Conservation (phyloP, 305 asterid species). For the Fraxinus floribunda region DNA sequence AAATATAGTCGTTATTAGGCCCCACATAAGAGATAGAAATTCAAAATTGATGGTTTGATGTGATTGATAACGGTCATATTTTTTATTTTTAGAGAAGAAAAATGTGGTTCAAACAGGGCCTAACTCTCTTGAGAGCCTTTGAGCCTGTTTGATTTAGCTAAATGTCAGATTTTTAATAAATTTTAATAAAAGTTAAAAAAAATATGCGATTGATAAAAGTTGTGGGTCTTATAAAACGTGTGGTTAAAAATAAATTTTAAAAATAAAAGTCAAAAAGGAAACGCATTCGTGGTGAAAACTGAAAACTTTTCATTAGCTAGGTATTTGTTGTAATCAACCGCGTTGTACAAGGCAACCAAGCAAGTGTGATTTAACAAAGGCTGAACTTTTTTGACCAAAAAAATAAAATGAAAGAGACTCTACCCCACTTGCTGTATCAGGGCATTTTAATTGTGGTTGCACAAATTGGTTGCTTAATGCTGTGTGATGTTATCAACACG, state of each 20-base stretch:
- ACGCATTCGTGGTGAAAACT: not conserved
- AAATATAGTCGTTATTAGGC: too few relatives aligned
- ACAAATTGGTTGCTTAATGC: conserved; percentile 22
- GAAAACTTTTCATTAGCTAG: not conserved
- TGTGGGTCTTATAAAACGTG: not conserved
- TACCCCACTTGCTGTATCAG: not conserved
- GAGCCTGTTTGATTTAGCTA: not conserved
- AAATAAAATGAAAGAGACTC: not conserved
- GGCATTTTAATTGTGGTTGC: not conserved
- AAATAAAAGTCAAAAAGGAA: too few relatives aligned
- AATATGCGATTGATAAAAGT: too few relatives aligned
- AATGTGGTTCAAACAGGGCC: too few relatives aligned
- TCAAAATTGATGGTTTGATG: too few relatives aligned
- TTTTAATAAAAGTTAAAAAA: too few relatives aligned
- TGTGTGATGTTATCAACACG: conserved; percentile 36
- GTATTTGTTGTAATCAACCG: not conserved
- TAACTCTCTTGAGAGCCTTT: not conserved
- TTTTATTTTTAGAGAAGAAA: too few relatives aligned
- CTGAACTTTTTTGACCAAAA: conserved; percentile 15
- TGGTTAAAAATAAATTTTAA: too few relatives aligned
- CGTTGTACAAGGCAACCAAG: not conserved
- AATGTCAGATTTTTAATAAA: too few relatives aligned
- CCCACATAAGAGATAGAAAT: too few relatives aligned
- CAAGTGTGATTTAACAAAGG: not conserved
- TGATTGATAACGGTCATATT: too few relatives aligned